Evolutionary conservation across 2,329 filamentous ascomycete species (phyloP).

Genomic region (Pseudogymnoascus sp.): DNA sequence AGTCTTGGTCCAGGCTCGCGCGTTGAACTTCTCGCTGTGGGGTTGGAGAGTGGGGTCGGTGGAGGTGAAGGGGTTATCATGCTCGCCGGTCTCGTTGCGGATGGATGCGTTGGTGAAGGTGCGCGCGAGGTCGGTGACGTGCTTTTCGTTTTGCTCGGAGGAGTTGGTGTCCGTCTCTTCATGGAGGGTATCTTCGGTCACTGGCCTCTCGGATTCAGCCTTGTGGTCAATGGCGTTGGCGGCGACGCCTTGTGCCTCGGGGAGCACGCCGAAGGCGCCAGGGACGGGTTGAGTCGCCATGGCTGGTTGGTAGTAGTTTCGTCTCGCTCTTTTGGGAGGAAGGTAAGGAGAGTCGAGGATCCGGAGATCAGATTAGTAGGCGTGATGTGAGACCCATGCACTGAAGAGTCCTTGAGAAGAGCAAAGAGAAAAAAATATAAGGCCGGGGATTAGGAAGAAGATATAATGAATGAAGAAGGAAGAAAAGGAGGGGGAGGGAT

Average conservation of each 20-base stretch:
- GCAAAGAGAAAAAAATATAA: not conserved
- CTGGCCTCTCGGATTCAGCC: not conserved
- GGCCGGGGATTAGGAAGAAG: slow-evolving; percentile 7
- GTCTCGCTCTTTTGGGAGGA: slow-evolving; percentile 2
- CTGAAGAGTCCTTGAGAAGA: not conserved
- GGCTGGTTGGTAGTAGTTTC: slow-evolving; percentile 2
- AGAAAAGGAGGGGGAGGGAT: not conserved
- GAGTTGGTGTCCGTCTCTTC: not conserved
- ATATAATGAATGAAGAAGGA: not conserved
- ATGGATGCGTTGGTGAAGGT: slow-evolving; percentile 23
- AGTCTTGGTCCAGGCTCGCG: slow-evolving; percentile 51
- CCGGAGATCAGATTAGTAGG: slow-evolving; percentile 4
- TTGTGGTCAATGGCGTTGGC: not conserved
- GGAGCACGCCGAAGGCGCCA: slow-evolving; percentile 1
- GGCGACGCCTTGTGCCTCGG: not conserved
- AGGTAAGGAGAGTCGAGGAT: slow-evolving; percentile 6
- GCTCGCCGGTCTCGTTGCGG: slow-evolving; percentile 19
- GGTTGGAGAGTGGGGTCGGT: slow-evolving; percentile 46
- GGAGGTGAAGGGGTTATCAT: slow-evolving; percentile 43
- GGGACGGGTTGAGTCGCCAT: slow-evolving; percentile 2
- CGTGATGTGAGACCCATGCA: not conserved
- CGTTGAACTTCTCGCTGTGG: slow-evolving; percentile 43
- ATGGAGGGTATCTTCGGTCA: not conserved
- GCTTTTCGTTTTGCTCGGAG: slow-evolving; percentile 11
- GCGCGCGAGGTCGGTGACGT: slow-evolving; percentile 21